Evolutionary conservation across 140 eudicot species (phyloP).

Genomic region (Erigeron philadelphicus): DNA sequence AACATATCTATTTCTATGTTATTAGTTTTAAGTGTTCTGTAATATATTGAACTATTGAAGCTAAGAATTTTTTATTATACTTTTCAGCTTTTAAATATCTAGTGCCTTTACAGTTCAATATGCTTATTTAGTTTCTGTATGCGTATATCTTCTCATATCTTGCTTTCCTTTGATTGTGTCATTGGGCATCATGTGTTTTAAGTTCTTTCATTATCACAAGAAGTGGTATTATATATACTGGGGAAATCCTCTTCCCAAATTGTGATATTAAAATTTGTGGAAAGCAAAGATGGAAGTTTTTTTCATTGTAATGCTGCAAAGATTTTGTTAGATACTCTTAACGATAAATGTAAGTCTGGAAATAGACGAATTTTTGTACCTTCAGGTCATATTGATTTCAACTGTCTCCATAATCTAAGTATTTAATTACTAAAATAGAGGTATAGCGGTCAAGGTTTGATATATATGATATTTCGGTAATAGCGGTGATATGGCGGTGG

Average conservation of each 20-base stretch:
- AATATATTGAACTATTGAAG: conserved; percentile 1
- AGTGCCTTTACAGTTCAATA: not conserved
- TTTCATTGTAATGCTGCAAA: not conserved
- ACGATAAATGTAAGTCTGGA: conserved; percentile 1
- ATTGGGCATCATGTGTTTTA: too few relatives aligned
- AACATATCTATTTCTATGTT: not conserved
- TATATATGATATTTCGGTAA: too few relatives aligned
- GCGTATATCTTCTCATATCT: too few relatives aligned
- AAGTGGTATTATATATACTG: too few relatives aligned
- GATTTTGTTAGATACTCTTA: not conserved
- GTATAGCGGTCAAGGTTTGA: too few relatives aligned
- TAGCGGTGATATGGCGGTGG: too few relatives aligned
- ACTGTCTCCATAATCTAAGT: not conserved
- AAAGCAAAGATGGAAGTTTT: not conserved
- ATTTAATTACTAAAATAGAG: too few relatives aligned
- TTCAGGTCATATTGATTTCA: not conserved
- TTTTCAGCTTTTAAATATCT: not conserved
- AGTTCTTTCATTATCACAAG: too few relatives aligned
- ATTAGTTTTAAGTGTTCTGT: conserved; percentile 3
- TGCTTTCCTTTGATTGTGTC: too few relatives aligned
- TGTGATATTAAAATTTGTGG: not conserved
- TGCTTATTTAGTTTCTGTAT: not conserved
- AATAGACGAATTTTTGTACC: not conserved
- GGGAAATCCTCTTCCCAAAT: too few relatives aligned
- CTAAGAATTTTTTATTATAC: not conserved